Evolutionary conservation across 169 alveolate species (phyloP).

Genomic region (Amoebophrya sp.): DNA sequence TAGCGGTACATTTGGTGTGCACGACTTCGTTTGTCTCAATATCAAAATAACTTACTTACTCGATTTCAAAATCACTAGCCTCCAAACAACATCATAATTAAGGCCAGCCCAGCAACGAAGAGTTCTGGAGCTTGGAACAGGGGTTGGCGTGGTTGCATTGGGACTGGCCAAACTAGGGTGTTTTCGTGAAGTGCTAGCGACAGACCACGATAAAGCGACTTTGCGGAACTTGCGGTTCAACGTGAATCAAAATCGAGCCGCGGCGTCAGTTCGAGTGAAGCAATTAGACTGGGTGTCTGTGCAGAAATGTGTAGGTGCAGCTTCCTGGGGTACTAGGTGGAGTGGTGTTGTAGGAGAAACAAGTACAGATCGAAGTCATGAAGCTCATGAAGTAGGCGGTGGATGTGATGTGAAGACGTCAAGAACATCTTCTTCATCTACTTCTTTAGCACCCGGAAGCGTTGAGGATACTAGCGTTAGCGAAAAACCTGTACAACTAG

Average conservation of each 20-base stretch:
- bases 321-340: too few species aligned
- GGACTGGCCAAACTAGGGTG: not conserved
- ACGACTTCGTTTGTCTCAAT: too few species aligned
- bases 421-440: not conserved
- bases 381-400: not conserved
- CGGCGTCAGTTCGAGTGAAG: not conserved
- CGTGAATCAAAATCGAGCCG: not conserved
- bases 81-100: too few species aligned
- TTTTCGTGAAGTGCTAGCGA: not conserved
- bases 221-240: not conserved
- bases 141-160: not conserved
- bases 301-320: too few species aligned
- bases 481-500: too few species aligned
- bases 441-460: too few species aligned
- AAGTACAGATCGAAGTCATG: not conserved
- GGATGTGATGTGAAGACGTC: not conserved
- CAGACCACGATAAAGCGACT: not conserved
- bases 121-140: not conserved
- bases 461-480: too few species aligned
- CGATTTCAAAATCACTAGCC: too few species aligned
- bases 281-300: not conserved
- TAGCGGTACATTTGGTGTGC: too few species aligned
- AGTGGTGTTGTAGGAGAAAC: too few species aligned
- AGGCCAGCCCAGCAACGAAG: too few species aligned
- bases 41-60: too few species aligned